phyloP scores from a whole-genome alignment of 1,139 yeast species.

The Protomyces gravidus region DNA sequence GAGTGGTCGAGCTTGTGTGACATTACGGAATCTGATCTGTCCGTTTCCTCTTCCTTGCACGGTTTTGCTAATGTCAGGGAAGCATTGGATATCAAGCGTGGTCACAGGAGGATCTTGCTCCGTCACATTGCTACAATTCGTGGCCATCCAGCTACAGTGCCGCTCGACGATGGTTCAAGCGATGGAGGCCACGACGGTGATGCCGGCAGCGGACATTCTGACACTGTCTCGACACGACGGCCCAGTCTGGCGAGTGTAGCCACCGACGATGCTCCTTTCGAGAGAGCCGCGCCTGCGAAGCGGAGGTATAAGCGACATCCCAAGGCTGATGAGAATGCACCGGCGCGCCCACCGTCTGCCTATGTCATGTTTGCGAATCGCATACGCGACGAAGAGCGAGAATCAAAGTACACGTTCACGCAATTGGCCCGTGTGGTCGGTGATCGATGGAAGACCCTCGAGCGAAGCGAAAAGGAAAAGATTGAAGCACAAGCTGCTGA shows the following conservation, averaged over 20 bases:
- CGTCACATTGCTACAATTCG: slow-evolving; percentile 24
- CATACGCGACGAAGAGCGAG: slow-evolving; percentile 22
- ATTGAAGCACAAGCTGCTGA: slow-evolving; percentile 22
- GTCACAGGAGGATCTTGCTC: slow-evolving; percentile 20
- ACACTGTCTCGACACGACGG: not conserved
- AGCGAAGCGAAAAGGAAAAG: slow-evolving; percentile 5
- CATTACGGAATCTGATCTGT: slow-evolving; percentile 28
- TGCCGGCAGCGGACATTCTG: not conserved
- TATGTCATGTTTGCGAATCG: slow-evolving; percentile 26
- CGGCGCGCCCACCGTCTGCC: slow-evolving; percentile 23
- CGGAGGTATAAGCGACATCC: slow-evolving; percentile 17
- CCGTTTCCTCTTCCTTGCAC: not conserved
- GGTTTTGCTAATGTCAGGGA: slow-evolving; percentile 1
- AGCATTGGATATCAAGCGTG: slow-evolving; percentile 18
- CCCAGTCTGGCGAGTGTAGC: not conserved
- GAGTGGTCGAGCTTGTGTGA: slow-evolving; percentile 19
- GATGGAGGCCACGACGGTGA: not conserved
- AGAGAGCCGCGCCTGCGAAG: not conserved
- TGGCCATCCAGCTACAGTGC: not conserved
- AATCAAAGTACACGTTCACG: slow-evolving; percentile 14
- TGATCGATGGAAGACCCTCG: slow-evolving; percentile 26
- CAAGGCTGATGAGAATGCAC: slow-evolving; percentile 28
- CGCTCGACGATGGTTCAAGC: slow-evolving; percentile 2
- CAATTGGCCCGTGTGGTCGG: slow-evolving; percentile 23
- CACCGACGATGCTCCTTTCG: not conserved